Evolutionary conservation across 2,329 filamentous ascomycete genomes (phyloP).

Genomic region (Aplosporella prunicola): DNA sequence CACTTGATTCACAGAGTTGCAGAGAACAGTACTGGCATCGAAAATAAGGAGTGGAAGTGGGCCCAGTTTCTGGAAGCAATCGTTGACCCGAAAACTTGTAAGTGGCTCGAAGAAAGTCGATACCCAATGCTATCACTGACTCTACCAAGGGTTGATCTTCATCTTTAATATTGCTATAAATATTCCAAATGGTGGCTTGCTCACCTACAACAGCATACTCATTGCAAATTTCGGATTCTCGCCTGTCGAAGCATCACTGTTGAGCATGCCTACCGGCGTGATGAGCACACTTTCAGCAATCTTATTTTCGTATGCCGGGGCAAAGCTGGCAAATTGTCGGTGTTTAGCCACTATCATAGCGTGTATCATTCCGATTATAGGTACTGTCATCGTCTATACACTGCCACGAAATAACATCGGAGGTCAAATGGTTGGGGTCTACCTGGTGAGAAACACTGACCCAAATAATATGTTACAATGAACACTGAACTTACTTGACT

Average conservation of each 20-base stretch:
- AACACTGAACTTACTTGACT: too few relatives aligned
- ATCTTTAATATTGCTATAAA: constrained; percentile 25
- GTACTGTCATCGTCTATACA: constrained; percentile 22
- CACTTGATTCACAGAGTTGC: constrained; percentile 5
- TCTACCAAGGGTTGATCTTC: not conserved
- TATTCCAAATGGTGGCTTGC: constrained; percentile 30
- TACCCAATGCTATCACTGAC: not conserved
- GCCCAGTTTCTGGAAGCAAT: constrained; percentile 23
- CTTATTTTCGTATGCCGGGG: constrained; percentile 21
- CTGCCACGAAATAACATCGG: constrained; percentile 25
- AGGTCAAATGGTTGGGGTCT: constrained; percentile 32
- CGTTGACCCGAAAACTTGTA: constrained; percentile 29
- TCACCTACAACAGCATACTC: constrained; percentile 30
- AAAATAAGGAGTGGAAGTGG: constrained; percentile 21
- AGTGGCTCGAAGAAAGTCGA: not conserved
- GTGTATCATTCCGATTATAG: constrained; percentile 22
- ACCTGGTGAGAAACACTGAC: constrained; percentile 15
- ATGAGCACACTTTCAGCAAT: constrained; percentile 26
- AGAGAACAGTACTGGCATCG: constrained; percentile 4
- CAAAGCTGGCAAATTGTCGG: constrained; percentile 22
- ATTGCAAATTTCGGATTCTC: constrained; percentile 31
- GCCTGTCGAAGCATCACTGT: constrained; percentile 24
- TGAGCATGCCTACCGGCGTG: constrained; percentile 29
- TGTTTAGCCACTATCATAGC: constrained; percentile 24
- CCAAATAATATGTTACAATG: not conserved